phyloP scores from a whole-genome alignment of 768 basidiomycete genomes.

The Tylopilus balloui region DNA sequence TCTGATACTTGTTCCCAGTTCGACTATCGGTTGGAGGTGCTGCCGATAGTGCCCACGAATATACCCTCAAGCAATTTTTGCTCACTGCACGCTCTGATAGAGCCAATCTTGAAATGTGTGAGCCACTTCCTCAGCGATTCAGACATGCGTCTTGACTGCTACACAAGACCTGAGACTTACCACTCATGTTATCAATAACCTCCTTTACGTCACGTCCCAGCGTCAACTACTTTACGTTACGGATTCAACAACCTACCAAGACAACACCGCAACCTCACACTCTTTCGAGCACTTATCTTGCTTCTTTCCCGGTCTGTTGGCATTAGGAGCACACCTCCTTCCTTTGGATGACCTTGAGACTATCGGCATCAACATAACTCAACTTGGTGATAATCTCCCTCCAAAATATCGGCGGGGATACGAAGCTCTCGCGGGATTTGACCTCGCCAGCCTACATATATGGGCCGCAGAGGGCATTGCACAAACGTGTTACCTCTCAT shows the following conservation, averaged over 20 bases:
- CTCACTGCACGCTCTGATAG: slow-evolving; percentile 61
- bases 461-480: slow-evolving; percentile 77
- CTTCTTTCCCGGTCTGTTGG: slow-evolving; percentile 72
- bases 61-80: slow-evolving; percentile 69
- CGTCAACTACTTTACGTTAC: slow-evolving; percentile 69
- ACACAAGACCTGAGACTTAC: slow-evolving; percentile 55
- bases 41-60: slow-evolving; percentile 76
- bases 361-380: slow-evolving; percentile 43
- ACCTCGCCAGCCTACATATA: slow-evolving; percentile 60
- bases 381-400: slow-evolving; percentile 31
- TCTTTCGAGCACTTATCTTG: slow-evolving; percentile 71
- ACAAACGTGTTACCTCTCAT: slow-evolving; percentile 64
- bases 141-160: slow-evolving; percentile 3
- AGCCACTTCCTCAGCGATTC: slow-evolving; percentile 16
- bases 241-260: slow-evolving; percentile 36
- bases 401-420: slow-evolving; percentile 28
- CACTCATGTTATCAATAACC: slow-evolving; percentile 55
- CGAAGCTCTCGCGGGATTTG: slow-evolving; percentile 40
- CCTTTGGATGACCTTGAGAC: slow-evolving; percentile 49
- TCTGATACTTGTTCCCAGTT: slow-evolving; percentile 17
- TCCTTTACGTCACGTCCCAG: slow-evolving; percentile 63
- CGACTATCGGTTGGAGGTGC: slow-evolving; percentile 58
- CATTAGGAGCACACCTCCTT: slow-evolving; percentile 62
- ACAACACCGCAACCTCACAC: slow-evolving; percentile 39
- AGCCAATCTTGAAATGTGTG: slow-evolving; percentile 63